A percentile compares a stretch with the other conserved stretches of the same genome.
phyloP scores from a whole-genome alignment of 139 green algal species.

The Closterium sp. region DNA sequence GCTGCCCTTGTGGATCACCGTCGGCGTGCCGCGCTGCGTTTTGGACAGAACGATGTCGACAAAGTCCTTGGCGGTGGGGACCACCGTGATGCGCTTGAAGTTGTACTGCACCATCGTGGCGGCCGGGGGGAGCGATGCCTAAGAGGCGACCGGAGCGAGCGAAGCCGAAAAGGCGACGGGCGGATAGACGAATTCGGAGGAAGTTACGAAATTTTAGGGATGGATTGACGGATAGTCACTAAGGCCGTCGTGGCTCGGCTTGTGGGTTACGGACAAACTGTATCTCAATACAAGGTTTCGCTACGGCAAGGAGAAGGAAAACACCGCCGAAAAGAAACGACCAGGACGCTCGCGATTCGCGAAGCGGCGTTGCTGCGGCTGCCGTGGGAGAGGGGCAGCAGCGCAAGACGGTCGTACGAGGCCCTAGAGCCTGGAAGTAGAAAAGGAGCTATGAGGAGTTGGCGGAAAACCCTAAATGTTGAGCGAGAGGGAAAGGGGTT shows the following conservation, averaged over 20 bases:
- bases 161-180: not conserved
- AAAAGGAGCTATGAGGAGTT: not conserved
- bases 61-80: constrained; percentile 92
- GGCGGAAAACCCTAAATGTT: not conserved
- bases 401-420: too few relatives aligned
- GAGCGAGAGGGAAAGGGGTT: not conserved
- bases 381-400: not conserved
- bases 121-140: too few relatives aligned
- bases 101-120: constrained; percentile 83
- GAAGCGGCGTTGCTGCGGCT: not conserved
- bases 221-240: not conserved
- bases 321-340: not conserved
- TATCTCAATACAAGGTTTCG: too few relatives aligned
- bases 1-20: constrained; percentile 94
- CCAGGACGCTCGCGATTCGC: not conserved
- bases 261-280: not conserved
- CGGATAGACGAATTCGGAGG: too few relatives aligned
- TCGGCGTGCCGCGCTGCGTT: constrained; percentile 97
- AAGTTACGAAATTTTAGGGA: too few relatives aligned
- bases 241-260: not conserved
- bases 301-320: not conserved
- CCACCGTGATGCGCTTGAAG: constrained; percentile 91
- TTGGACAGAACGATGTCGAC: constrained; percentile 95
- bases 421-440: not conserved
- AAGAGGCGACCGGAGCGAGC: not conserved